Percentiles rank a stretch among this genome's conserved stretches.
phyloP scores from a whole-genome alignment of 495 filamentous ascomycete species.

The Penicillium psychrofluorescens region DNA sequence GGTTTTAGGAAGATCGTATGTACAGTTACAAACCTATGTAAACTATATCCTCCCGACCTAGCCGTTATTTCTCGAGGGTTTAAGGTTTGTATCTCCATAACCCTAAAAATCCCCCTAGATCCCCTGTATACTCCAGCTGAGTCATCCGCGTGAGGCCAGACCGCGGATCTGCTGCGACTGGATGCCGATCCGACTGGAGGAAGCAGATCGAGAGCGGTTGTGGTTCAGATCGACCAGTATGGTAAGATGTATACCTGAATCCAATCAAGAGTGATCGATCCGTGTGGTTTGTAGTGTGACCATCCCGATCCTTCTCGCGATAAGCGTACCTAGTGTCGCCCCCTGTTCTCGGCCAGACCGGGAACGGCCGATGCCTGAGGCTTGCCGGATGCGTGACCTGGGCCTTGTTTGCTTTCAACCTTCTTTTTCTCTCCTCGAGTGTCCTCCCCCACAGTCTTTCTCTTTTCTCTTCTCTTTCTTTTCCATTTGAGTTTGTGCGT shows the following conservation, averaged over 20 bases:
- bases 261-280: neutral
- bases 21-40: too few species aligned
- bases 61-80: neutral
- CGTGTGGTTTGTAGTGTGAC: neutral
- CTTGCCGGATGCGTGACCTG: constrained; percentile 14
- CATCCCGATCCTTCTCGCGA: neutral
- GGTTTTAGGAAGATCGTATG: constrained; percentile 26
- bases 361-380: constrained; percentile 16
- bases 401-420: constrained; percentile 3
- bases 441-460: neutral
- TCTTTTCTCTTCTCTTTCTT: constrained; percentile 7
- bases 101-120: too few species aligned
- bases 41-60: too few species aligned
- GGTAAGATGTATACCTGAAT: neutral
- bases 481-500: constrained; percentile 18
- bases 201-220: constrained; percentile 4
- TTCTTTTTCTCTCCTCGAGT: constrained; percentile 1
- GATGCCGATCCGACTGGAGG: constrained; percentile 17
- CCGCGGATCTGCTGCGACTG: constrained; percentile 12
- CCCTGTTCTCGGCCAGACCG: constrained; percentile 20
- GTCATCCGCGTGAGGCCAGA: constrained; percentile 1
- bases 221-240: too few species aligned
- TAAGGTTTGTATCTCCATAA: too few species aligned
- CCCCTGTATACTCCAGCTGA: neutral
- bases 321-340: constrained; percentile 2